Evolutionary conservation across 2,329 filamentous ascomycete species (phyloP), one percentile per base, ranked within the genome.

Genomic region (Pseudogymnoascus sp.): DNA sequence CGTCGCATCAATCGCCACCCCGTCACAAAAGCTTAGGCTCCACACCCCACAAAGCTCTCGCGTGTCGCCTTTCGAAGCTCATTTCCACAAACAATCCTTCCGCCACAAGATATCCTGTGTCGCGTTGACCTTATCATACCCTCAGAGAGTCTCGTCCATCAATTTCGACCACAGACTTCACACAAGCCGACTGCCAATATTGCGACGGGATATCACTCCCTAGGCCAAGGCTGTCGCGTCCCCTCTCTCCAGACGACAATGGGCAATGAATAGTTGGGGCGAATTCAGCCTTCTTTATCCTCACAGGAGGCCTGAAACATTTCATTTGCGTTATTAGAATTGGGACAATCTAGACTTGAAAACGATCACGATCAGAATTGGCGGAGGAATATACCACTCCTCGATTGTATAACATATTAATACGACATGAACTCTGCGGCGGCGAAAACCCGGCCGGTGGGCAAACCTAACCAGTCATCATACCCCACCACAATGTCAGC

Each of bases 381-480:
- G 35, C 28, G 12, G 47, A 57, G 39, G 41, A 57, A 33, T 18
- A 43, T 33, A 59, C n/a, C 20, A 59, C 41, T 33, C 35, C 37
- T 39, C 41, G 58, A 47, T 25, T 35, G 47, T 47, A 37, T 20
- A 59, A 43, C 36, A 59, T 59, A 33, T 53, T 58, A 60, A 43
- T 33, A 33, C 58, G 58, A 41, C 58, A 60, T 61, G 60, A 61
- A 50, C 22, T 58, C 50, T 20, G 33, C 20, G 15, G 33, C 20
- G 15, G 28, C 43, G 60, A 63, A 61, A 43, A 60, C 62, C 84
- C 76, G 71, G 76, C 80, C 64, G 74, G 72, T 66, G 60, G 71
- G 75, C 66, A 86, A 84, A 69, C 66, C 78, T 62, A 77, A 76
- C 64, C 74, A 78, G 67, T 73, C 78, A 4, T 73, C 77, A 25